These are phyloP conservation scores for Mycena kentingensis DNA, from an alignment of 768 basidiomycete genomes.

Conservation along the genomic window DNA sequence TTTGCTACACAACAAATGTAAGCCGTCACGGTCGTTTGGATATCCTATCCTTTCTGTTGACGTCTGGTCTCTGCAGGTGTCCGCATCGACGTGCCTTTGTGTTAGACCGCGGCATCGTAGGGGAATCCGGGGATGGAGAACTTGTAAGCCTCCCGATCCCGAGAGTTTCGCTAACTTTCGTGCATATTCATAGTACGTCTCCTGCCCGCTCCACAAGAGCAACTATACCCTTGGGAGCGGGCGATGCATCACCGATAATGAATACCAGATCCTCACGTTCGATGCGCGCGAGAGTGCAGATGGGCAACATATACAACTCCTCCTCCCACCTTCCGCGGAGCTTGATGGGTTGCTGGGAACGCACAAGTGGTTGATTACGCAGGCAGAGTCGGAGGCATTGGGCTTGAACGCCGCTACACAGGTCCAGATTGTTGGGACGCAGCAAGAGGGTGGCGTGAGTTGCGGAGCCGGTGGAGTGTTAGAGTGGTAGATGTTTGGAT, in stretches of 20 bases:
- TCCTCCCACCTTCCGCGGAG: conserved; percentile 56
- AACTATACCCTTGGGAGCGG: conserved; percentile 62
- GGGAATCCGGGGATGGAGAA: conserved; percentile 58
- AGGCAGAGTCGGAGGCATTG: conserved; percentile 47
- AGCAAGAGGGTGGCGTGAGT: conserved; percentile 4
- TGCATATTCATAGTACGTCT: conserved; percentile 30
- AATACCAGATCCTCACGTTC: conserved; percentile 64
- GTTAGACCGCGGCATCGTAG: conserved; percentile 68
- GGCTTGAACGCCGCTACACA: conserved; percentile 33
- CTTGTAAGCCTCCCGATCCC: conserved; percentile 40
- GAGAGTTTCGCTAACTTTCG: conserved; percentile 9
- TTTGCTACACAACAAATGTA: conserved; percentile 71
- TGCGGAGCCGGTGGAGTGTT: conserved; percentile 19
- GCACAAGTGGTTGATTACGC: conserved; percentile 62
- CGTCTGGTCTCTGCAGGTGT: no score
- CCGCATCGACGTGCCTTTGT: conserved; percentile 59
- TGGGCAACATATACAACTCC: conserved; percentile 39
- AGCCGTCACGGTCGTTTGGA: not conserved
- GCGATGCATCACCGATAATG: conserved; percentile 57
- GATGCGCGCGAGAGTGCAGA: conserved; percentile 50
- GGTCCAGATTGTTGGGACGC: conserved; percentile 32
- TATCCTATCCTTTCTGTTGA: no score
- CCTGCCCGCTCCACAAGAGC: conserved; percentile 66
- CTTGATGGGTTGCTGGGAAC: conserved; percentile 66
- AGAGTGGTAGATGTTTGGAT: conserved; percentile 27